phyloP scores from a whole-genome alignment of 1,284 basidiomycete genomes.

The Rhodofomes roseus region DNA sequence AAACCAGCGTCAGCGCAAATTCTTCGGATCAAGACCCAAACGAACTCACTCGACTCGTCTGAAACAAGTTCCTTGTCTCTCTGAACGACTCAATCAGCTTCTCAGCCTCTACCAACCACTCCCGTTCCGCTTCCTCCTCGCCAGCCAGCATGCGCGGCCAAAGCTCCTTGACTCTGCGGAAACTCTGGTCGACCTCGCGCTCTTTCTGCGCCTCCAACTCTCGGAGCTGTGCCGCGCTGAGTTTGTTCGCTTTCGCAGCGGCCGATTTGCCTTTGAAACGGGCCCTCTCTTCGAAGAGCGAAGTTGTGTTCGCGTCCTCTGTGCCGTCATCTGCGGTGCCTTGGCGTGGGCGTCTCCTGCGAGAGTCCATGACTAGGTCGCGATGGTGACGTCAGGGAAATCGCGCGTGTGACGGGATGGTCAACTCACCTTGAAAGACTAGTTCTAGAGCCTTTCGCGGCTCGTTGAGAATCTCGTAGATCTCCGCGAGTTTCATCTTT shows the following conservation, averaged over 20 bases:
- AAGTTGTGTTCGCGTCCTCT: slow-evolving; percentile 28
- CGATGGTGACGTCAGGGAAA: background rate
- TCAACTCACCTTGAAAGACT: slow-evolving; percentile 73
- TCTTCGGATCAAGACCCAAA: slow-evolving; percentile 16
- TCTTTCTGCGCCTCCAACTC: slow-evolving; percentile 63
- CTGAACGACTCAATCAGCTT: slow-evolving; percentile 87
- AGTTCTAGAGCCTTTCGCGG: slow-evolving; percentile 81
- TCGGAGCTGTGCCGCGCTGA: slow-evolving; percentile 51
- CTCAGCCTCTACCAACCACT: slow-evolving; percentile 84
- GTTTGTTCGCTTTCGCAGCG: slow-evolving; percentile 37
- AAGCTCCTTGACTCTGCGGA: slow-evolving; percentile 44
- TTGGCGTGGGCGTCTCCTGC: slow-evolving; percentile 42
- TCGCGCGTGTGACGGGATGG: background rate
- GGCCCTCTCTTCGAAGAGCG: slow-evolving; percentile 55
- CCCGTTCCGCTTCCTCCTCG: slow-evolving; percentile 42
- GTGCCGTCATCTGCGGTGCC: slow-evolving; percentile 21
- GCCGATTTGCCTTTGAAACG: slow-evolving; percentile 32
- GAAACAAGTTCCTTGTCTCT: slow-evolving; percentile 80
- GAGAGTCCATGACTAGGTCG: slow-evolving; percentile 59
- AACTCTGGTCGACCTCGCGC: slow-evolving; percentile 51
- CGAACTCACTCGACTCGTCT: slow-evolving; percentile 62
- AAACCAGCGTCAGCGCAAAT: slow-evolving; percentile 22
- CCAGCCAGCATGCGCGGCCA: slow-evolving; percentile 38
- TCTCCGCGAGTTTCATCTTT: slow-evolving; percentile 86
- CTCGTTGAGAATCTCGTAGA: slow-evolving; percentile 82